Evolutionary conservation across 2,329 filamentous ascomycete species (phyloP), one percentile per base, ranked within the genome.

Genomic region (Colletotrichum sp.): DNA sequence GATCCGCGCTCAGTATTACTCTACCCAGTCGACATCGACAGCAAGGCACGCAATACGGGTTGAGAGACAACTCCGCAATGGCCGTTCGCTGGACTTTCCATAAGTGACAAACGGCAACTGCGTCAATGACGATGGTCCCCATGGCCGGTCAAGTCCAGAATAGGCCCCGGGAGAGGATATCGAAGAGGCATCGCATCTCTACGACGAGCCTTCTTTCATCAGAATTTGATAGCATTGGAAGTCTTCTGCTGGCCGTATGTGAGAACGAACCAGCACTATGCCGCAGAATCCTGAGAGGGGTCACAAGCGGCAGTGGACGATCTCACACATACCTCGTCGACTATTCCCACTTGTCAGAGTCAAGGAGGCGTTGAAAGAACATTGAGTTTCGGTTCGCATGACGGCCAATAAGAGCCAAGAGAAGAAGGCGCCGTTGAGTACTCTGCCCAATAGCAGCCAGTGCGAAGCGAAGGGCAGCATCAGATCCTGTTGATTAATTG

Each of bases 321-420:
- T 52, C 44, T 52, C 44, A 21, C 21, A 32, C 39, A 49, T 32
- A 32, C 18, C 44, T 52, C 44, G n/a, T 52, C 44, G 10, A 52
- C 44, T 52, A 52, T 52, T 52, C 44, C 44, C 44, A 52, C 44
- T 52, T 52, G n/a, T 12, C 44, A 52, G n/a, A 52, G 28, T 52
- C 18, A 24, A 21, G 63, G 36, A 49, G 69, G 57, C 49, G 44
- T 74, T 34, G 32, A 65, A 65, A 67, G 70, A 69, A 64, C 60
- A 36, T 64, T 21, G 32, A 59, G 39, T 60, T 64, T 34, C 21
- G 72, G 39, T 65, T 76, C 74, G 74, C 74, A 60, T 69, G 34
- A 9, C 12, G 26, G 36, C 74, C 74, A 76, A 74, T 76, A 8
- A 57, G 28, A 30, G 18, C n/a, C 57, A 49, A 65, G 39, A 13